Evolutionary conservation across 179 eudicot species (phyloP).

Genomic region (Silene vulgaris): DNA sequence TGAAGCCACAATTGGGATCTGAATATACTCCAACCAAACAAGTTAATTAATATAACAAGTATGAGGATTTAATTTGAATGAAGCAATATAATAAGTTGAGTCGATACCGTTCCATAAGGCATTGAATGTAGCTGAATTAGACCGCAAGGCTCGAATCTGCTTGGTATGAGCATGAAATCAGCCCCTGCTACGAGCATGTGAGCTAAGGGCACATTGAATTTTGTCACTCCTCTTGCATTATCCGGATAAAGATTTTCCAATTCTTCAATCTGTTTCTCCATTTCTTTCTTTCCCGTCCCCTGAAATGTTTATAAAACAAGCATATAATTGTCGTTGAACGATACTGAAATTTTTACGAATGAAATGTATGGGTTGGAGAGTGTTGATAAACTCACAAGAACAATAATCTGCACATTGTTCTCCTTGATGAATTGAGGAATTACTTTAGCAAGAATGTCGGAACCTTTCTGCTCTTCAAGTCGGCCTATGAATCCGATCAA

Average conservation of each 20-base stretch:
- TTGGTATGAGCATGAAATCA: constrained; percentile 71
- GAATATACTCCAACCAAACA: background rate
- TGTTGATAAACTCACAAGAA: constrained; percentile 45
- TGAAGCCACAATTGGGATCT: constrained; percentile 82
- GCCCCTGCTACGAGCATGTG: constrained; percentile 81
- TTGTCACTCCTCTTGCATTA: constrained; percentile 73
- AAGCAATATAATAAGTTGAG: background rate
- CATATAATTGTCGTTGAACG: too few species aligned
- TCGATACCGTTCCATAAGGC: constrained; percentile 74
- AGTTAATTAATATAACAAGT: too few species aligned
- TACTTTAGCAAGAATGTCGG: constrained; percentile 80
- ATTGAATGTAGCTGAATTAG: constrained; percentile 87
- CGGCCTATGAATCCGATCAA: constrained; percentile 88
- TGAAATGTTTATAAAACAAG: constrained; percentile 9
- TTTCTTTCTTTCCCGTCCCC: constrained; percentile 83
- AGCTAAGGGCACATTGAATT: constrained; percentile 67
- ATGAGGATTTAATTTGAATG: too few species aligned
- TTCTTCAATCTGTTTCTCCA: constrained; percentile 63
- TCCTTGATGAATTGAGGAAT: constrained; percentile 52
- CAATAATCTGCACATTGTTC: constrained; percentile 58
- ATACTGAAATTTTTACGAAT: background rate
- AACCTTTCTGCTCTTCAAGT: constrained; percentile 91
- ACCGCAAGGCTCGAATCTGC: constrained; percentile 96
- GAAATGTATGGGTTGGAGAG: background rate
- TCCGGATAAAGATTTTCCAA: constrained; percentile 58